Percentiles rank a stretch among this genome's conserved stretches.
Evolutionary conservation across 2,329 filamentous ascomycete genomes (phyloP).

Genomic region (Penicillium polonicum): DNA sequence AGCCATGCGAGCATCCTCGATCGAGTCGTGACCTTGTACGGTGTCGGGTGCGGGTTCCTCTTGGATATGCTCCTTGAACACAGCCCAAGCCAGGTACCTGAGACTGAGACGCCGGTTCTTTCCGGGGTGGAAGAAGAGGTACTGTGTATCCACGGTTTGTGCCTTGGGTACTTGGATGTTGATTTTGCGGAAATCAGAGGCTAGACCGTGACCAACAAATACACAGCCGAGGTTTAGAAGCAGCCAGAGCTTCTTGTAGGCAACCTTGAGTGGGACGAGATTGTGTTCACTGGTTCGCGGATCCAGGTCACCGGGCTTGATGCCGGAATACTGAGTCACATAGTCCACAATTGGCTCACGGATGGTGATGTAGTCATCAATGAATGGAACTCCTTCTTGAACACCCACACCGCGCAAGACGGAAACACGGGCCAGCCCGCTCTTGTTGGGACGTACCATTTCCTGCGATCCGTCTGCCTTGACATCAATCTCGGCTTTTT

Average conservation of each 20-base stretch:
- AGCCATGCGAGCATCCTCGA: slow-evolving; percentile 91
- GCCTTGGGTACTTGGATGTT: slow-evolving; percentile 91
- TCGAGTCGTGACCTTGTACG: slow-evolving; percentile 73
- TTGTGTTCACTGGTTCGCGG: slow-evolving; percentile 74
- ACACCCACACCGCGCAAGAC: slow-evolving; percentile 77
- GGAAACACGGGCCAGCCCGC: slow-evolving; percentile 88
- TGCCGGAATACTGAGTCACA: slow-evolving; percentile 89
- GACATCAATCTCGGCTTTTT: slow-evolving; percentile 92
- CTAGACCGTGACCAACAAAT: slow-evolving; percentile 90
- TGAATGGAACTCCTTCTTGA: slow-evolving; percentile 80
- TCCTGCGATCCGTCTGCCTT: slow-evolving; percentile 90
- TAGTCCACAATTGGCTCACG: slow-evolving; percentile 93
- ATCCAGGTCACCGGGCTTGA: slow-evolving; percentile 81
- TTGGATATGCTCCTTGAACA: slow-evolving; percentile 93
- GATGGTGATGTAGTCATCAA: slow-evolving; percentile 95
- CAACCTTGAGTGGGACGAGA: slow-evolving; percentile 81
- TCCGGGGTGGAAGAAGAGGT: slow-evolving; percentile 79
- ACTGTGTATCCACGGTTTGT: slow-evolving; percentile 92
- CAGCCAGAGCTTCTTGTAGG: slow-evolving; percentile 98
- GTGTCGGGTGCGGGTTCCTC: slow-evolving; percentile 59
- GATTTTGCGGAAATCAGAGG: slow-evolving; percentile 95
- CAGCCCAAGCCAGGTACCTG: slow-evolving; percentile 85
- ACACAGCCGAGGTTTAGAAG: slow-evolving; percentile 89
- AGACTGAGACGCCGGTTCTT: slow-evolving; percentile 85
- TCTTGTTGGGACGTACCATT: slow-evolving; percentile 85